Conservation (phyloP, 345 rosid species). For the Ceriops zippeliana region DNA sequence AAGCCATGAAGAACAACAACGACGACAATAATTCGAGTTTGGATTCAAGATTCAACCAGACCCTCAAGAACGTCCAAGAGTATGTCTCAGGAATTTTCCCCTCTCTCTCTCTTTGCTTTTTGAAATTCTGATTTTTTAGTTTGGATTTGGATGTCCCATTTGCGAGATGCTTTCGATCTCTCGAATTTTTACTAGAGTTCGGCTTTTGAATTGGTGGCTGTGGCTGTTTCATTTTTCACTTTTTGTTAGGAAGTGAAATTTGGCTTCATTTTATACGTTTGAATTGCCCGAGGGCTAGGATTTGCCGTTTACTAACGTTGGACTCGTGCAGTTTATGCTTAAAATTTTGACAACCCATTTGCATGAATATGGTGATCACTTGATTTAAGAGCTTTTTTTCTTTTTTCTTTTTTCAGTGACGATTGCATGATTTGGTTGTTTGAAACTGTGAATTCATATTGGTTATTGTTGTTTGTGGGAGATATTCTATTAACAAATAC, state of each 20-base stretch:
- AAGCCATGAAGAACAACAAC: conserved; percentile 29
- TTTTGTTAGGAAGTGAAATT: no score
- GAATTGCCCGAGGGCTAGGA: no score
- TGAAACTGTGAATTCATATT: not conserved
- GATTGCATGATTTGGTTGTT: not conserved
- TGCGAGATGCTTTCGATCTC: conserved; percentile 23
- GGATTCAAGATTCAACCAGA: conserved; percentile 85
- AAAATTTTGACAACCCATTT: not conserved
- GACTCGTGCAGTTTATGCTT: not conserved
- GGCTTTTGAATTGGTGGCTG: no score
- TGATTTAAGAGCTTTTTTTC: not conserved
- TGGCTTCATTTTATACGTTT: no score
- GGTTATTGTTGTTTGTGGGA: not conserved
- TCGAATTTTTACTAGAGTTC: conserved; percentile 1
- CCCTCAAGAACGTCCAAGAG: conserved; percentile 91
- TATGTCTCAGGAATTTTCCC: conserved; percentile 7
- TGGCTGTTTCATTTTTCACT: no score
- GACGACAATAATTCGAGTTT: conserved; percentile 32
- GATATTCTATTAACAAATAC: no score
- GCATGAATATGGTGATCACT: not conserved
- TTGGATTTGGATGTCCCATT: conserved; percentile 10
- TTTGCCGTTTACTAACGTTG: no score
- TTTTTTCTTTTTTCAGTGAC: not conserved
- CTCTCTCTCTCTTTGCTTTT: not conserved
- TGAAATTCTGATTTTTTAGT: conserved; percentile 3